These are phyloP conservation scores for Teratosphaeria destructans DNA, from an alignment of 2,329 filamentous ascomycete genomes.

Conservation along the genomic window DNA sequence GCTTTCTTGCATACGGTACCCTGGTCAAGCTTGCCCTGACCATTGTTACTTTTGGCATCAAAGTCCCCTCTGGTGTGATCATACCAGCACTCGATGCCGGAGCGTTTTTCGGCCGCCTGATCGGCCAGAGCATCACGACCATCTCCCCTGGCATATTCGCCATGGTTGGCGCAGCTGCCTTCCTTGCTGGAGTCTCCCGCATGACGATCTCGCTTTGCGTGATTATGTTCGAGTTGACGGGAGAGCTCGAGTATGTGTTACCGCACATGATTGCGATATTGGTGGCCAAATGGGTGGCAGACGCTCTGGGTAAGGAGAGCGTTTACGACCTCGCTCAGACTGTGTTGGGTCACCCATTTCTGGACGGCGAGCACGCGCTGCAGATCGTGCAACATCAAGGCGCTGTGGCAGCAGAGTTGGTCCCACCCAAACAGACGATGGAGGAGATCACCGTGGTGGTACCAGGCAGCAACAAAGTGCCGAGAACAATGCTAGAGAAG, in stretches of 20 bases:
- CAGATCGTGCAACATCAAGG: slow-evolving; percentile 30
- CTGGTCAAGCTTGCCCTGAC: slow-evolving; percentile 46
- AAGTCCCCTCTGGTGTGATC: slow-evolving; percentile 51
- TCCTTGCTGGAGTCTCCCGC: slow-evolving; percentile 47
- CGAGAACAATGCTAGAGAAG: slow-evolving; percentile 29
- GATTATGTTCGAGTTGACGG: slow-evolving; percentile 53
- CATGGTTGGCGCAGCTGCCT: slow-evolving; percentile 50
- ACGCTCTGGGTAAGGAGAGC: slow-evolving; percentile 42
- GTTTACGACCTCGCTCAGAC: slow-evolving; percentile 52
- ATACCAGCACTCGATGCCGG: slow-evolving; percentile 50
- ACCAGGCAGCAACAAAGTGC: slow-evolving; percentile 34
- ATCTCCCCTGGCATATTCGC: slow-evolving; percentile 51
- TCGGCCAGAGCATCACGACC: slow-evolving; percentile 35
- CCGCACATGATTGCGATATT: slow-evolving; percentile 51
- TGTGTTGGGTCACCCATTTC: slow-evolving; percentile 48
- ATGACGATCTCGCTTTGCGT: slow-evolving; percentile 51
- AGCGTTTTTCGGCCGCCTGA: slow-evolving; percentile 46
- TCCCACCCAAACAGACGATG: slow-evolving; percentile 47
- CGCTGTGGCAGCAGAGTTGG: slow-evolving; percentile 35
- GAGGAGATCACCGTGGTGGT: slow-evolving; percentile 44
- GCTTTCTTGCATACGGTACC: slow-evolving; percentile 44
- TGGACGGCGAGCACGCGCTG: slow-evolving; percentile 43
- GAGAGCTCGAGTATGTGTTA: slow-evolving; percentile 47
- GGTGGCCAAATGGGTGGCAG: slow-evolving; percentile 49
- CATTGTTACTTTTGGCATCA: slow-evolving; percentile 49